Evolutionary conservation across 2,329 filamentous ascomycete species (phyloP).

Genomic region (Nemania sp.): DNA sequence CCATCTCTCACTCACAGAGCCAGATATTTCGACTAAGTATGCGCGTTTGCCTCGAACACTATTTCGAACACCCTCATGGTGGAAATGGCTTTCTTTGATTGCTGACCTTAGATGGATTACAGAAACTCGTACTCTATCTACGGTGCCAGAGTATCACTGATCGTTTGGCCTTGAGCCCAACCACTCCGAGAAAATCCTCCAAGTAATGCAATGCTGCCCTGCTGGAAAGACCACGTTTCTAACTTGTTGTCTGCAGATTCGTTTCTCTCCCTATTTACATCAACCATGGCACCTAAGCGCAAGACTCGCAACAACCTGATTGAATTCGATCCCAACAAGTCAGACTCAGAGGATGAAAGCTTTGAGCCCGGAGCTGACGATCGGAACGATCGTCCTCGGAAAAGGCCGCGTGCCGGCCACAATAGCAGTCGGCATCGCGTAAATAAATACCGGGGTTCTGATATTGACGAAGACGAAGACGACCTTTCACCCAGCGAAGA

Average conservation of each 20-base stretch:
- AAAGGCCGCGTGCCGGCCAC: slow-evolving; percentile 47
- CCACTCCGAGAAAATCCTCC: no score
- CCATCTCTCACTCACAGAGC: background rate
- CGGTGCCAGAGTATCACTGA: no score
- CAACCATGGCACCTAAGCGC: slow-evolving; percentile 54
- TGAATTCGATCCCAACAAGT: slow-evolving; percentile 67
- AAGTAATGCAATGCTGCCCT: no score
- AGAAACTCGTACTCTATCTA: no score
- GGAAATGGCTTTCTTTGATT: no score
- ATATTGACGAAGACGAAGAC: slow-evolving; percentile 62
- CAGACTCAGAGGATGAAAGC: slow-evolving; percentile 67
- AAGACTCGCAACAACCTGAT: slow-evolving; percentile 53
- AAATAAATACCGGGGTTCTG: slow-evolving; percentile 58
- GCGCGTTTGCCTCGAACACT: slow-evolving; percentile 3
- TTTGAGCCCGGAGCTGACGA: slow-evolving; percentile 57
- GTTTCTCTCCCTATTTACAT: background rate
- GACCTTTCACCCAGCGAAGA: slow-evolving; percentile 55
- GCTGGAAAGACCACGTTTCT: no score
- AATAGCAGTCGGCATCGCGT: slow-evolving; percentile 34
- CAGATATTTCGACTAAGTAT: slow-evolving; percentile 2
- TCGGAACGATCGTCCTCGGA: slow-evolving; percentile 40
- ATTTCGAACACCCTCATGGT: no score
- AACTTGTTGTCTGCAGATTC: background rate
- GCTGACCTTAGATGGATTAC: no score
- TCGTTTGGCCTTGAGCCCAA: no score